phyloP scores from a whole-genome alignment of 371 early-diverging fungal species.

The Zancudomyces culisetae region DNA sequence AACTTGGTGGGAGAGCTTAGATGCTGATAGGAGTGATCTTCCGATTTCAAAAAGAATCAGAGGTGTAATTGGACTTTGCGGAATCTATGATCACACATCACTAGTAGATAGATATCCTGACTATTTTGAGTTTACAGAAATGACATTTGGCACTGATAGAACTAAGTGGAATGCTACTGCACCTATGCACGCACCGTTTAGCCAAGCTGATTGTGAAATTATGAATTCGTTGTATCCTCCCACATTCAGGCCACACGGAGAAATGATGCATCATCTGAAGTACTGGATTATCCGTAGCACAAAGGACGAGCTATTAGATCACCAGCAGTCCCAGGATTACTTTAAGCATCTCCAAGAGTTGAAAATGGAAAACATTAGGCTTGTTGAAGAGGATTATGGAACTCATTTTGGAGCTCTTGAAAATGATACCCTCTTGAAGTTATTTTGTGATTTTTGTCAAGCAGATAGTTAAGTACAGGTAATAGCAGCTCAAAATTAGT shows the following conservation, averaged over 20 bases:
- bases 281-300: neutral
- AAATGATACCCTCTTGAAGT: neutral
- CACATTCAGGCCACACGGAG: neutral
- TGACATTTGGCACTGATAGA: slow-evolving; percentile 3
- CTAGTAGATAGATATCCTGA: neutral
- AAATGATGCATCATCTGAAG: neutral
- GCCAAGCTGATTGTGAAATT: neutral
- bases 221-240: neutral
- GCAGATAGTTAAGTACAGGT: too few relatives aligned
- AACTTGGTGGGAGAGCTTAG: neutral
- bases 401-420: slow-evolving; percentile 4
- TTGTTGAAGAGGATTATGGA: neutral
- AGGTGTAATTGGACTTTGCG: neutral
- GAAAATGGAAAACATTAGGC: neutral
- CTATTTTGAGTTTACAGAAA: slow-evolving; percentile 1
- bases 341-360: neutral
- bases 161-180: neutral
- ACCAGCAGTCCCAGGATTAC: neutral
- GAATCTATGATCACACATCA: slow-evolving; percentile 2
- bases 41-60: neutral
- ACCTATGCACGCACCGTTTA: slow-evolving; percentile 2
- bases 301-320: slow-evolving; percentile 1
- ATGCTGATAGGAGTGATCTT: neutral
- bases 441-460: slow-evolving; percentile 2
- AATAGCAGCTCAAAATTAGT: too few relatives aligned